These are phyloP conservation scores for Arachis stenosperma DNA, from an alignment of 306 rosid genomes.

Conservation along the genomic window DNA sequence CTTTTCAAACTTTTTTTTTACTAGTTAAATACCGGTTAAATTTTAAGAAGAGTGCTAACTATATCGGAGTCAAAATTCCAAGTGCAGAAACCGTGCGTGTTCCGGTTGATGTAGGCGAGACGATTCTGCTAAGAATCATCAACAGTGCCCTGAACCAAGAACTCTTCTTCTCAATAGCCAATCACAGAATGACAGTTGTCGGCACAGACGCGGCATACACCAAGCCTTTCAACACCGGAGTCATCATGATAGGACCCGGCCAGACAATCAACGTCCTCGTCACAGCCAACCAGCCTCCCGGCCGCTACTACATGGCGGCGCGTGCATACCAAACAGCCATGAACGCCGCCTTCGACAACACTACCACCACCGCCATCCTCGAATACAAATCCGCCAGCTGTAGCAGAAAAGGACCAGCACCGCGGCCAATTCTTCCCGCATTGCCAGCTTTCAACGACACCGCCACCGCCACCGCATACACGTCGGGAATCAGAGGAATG, in stretches of 20 bases:
- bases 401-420: conserved; percentile 37
- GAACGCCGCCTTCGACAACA: conserved; percentile 90
- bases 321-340: conserved; percentile 69
- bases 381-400: conserved; percentile 64
- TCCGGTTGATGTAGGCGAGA: conserved; percentile 63
- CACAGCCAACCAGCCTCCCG: conserved; percentile 76
- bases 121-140: conserved; percentile 70
- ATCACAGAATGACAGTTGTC: conserved; percentile 80
- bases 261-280: conserved; percentile 83
- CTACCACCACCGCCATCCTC: conserved; percentile 93
- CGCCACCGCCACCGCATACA: conserved; percentile 66
- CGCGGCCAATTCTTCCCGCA: conserved; percentile 55
- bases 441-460: conserved; percentile 78
- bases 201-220: conserved; percentile 75
- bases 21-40: too few relatives aligned
- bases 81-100: conserved; percentile 71
- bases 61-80: background rate
- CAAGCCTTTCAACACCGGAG: conserved; percentile 66
- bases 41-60: too few relatives aligned
- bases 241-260: conserved; percentile 84
- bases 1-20: too few relatives aligned
- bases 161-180: conserved; percentile 77
- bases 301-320: conserved; percentile 79
- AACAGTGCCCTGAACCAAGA: conserved; percentile 88
- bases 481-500: conserved; percentile 59